A percentile compares a stretch with the other conserved stretches of the same genome.
phyloP scores from a whole-genome alignment of 768 basidiomycete genomes.

The Calocybe gangraenosa region DNA sequence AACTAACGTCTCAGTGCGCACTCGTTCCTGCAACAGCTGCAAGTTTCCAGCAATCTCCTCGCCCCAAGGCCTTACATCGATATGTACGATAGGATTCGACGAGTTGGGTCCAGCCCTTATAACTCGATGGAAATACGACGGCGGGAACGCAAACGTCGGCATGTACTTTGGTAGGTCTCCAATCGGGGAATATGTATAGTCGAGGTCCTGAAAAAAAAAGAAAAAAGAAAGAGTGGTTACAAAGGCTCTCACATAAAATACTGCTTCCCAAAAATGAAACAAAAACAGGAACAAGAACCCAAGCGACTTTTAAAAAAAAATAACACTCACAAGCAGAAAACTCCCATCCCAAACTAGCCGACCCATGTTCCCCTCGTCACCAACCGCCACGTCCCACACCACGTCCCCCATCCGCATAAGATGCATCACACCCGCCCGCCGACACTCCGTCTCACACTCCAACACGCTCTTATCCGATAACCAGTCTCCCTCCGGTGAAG shows the following conservation, averaged over 20 bases:
- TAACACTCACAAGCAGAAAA: conserved; percentile 69
- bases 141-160: conserved; percentile 75
- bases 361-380: conserved; percentile 84
- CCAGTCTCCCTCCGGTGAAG: conserved; percentile 85
- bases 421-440: conserved; percentile 57
- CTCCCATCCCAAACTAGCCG: conserved; percentile 85
- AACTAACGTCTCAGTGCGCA: conserved; percentile 77
- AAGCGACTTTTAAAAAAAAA: conserved; percentile 16
- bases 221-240: conserved; percentile 6
- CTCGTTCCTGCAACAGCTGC: conserved; percentile 73
- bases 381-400: conserved; percentile 83
- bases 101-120: conserved; percentile 56
- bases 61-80: conserved; percentile 78
- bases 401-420: conserved; percentile 75
- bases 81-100: conserved; percentile 60
- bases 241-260: too few relatives aligned
- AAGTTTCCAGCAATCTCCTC: conserved; percentile 70
- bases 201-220: conserved; percentile 58
- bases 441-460: conserved; percentile 79
- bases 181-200: conserved; percentile 72
- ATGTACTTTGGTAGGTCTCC: conserved; percentile 81
- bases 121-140: conserved; percentile 87
- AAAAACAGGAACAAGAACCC: too few relatives aligned
- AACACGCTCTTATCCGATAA: conserved; percentile 76
- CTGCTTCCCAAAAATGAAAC: too few relatives aligned